Base-by-base conservation (phyloP, 139 green algal species). In the Chlorella ohadii region DNA sequence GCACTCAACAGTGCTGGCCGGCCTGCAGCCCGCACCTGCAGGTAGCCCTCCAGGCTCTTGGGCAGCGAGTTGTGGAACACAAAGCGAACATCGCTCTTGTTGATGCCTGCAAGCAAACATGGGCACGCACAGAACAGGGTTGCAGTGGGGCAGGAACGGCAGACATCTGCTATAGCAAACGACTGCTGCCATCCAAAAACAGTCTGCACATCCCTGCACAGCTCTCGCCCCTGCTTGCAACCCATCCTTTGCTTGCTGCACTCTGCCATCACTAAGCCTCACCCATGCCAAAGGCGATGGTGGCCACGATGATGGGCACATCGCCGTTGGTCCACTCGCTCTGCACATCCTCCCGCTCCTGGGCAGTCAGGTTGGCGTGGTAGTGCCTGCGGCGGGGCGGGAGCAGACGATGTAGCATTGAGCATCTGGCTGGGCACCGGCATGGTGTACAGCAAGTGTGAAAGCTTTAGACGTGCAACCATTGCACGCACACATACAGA, bases 251-350 rank as follows among this genome's bases (percentile, higher is more conserved):
- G n/a, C n/a, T n/a, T n/a, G n/a, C n/a, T n/a, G n/a, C n/a, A n/a
- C n/a, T n/a, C n/a, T n/a, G n/a, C n/a, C n/a, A n/a, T n/a, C n/a
- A n/a, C n/a, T n/a, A n/a, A n/a, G n/a, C n/a, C n/a, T 4, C 87
- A 85, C 95, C 95, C 95, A 98, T 98, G 73, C 95, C 95, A 91
- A 98, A 98, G 1, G 95, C 96, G 72, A 98, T 95, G 39, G 96
- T 99, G 3, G 96, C 96, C 25, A 95, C 92, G 34, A 98, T 95
- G 56, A 97, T 90, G 85, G 91, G 87, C 33, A 95, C 59, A 20
- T 84, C 64, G 23, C 91, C 90, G 36, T 91, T 91, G 61, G 91
- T 97, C 96, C 96, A 98, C n/a, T 93, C 82, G 0, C 44, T 34
- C 92, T 98, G 96, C 70, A 96, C 89, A 36, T 47, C 38, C 87